A percentile compares a stretch with the other conserved stretches of the same genome.
Evolutionary conservation across 257 asterid genomes (phyloP).

Genomic region (Plantago ovata): DNA sequence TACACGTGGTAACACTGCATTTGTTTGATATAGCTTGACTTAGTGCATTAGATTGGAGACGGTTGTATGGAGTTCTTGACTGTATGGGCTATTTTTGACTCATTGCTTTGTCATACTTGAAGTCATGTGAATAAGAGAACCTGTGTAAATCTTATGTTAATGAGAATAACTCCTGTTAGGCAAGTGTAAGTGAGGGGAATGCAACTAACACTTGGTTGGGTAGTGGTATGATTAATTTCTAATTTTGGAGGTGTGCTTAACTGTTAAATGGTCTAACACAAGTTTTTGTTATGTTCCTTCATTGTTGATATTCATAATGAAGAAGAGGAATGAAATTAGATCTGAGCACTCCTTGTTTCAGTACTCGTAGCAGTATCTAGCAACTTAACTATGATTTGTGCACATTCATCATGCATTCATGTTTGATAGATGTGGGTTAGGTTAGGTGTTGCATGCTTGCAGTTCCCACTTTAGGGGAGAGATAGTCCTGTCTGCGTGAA

Average conservation of each 20-base stretch:
- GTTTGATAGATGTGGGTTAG: not conserved
- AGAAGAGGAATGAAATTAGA: not conserved
- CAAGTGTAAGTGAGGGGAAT: too few relatives aligned
- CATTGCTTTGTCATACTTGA: constrained; percentile 4
- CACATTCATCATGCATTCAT: not conserved
- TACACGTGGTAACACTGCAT: not conserved
- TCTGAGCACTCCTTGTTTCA: not conserved
- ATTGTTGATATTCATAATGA: not conserved
- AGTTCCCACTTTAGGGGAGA: not conserved
- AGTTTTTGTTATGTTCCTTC: too few relatives aligned
- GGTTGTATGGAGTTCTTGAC: not conserved
- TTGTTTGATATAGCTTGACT: not conserved
- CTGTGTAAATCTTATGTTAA: not conserved
- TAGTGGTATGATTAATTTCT: too few relatives aligned
- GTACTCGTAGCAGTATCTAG: not conserved
- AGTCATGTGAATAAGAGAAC: not conserved
- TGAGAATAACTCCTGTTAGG: too few relatives aligned
- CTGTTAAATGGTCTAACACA: too few relatives aligned
- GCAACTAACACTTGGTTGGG: too few relatives aligned
- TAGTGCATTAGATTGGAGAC: constrained; percentile 1
- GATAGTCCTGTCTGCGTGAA: not conserved
- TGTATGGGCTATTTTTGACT: not conserved
- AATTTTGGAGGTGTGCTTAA: too few relatives aligned
- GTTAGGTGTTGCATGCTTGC: not conserved
- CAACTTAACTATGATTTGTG: not conserved